phyloP scores from a whole-genome alignment of 129 eudicot genomes.

The Flaveria sonorensis region DNA sequence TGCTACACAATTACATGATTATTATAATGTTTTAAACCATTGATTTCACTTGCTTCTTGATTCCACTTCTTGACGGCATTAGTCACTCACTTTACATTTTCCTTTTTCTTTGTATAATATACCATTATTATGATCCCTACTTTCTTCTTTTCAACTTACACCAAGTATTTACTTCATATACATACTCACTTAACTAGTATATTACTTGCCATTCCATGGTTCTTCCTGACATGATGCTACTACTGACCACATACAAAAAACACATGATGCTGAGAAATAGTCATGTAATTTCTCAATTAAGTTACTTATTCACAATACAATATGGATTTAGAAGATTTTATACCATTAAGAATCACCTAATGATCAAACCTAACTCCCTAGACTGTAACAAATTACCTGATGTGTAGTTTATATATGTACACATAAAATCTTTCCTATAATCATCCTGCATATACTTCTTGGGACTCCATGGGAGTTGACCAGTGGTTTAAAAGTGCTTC shows the following conservation, averaged over 20 bases:
- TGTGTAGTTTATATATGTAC: constrained; percentile 7
- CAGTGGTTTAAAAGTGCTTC: constrained; percentile 81
- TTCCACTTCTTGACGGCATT: too few species aligned
- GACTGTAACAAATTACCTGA: constrained; percentile 21
- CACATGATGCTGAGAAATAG: background rate
- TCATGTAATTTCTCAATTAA: background rate
- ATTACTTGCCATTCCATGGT: too few species aligned
- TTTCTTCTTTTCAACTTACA: too few species aligned
- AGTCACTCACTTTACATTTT: too few species aligned
- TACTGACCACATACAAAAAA: too few species aligned
- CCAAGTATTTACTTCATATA: too few species aligned
- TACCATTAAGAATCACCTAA: background rate
- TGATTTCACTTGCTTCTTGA: too few species aligned
- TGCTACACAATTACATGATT: too few species aligned
- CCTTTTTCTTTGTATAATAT: too few species aligned
- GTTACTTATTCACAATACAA: constrained; percentile 2
- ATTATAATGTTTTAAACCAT: too few species aligned
- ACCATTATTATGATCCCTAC: too few species aligned
- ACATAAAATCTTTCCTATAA: constrained; percentile 6
- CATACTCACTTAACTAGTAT: too few species aligned
- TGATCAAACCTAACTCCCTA: background rate
- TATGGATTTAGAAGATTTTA: background rate
- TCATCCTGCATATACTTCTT: constrained; percentile 46
- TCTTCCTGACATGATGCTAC: background rate
- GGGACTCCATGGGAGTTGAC: constrained; percentile 86